phyloP scores from a whole-genome alignment of 306 rosid species.

The Rosa chinensis region DNA sequence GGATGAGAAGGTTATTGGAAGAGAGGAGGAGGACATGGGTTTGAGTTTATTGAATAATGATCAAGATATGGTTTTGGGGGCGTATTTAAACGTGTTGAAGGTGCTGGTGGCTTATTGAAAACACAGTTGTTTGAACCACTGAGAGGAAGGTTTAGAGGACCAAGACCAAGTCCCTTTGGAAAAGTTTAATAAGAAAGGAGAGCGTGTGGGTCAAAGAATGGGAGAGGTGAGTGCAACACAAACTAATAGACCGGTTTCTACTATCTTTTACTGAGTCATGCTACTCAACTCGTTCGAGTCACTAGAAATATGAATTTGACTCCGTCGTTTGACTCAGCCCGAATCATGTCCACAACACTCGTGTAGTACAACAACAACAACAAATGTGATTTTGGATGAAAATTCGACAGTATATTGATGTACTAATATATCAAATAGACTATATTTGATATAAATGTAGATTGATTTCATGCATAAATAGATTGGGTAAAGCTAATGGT shows the following conservation, averaged over 20 bases:
- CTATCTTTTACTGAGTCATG: neutral
- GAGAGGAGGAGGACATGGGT: neutral
- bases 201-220: neutral
- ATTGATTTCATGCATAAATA: no score
- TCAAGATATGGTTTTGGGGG: neutral
- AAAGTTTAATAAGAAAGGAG: neutral
- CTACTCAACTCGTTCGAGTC: neutral
- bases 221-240: neutral
- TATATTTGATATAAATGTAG: no score
- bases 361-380: no score
- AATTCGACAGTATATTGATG: no score
- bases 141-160: constrained; percentile 27
- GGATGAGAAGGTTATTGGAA: neutral
- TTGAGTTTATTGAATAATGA: neutral
- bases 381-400: no score
- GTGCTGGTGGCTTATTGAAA: neutral
- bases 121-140: constrained; percentile 28
- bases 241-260: neutral
- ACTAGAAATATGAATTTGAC: neutral
- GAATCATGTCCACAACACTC: neutral
- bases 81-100: constrained; percentile 6
- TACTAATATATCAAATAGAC: no score
- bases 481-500: no score
- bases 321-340: neutral
- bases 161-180: constrained; percentile 43